Evolutionary conservation across 495 filamentous ascomycete species (phyloP).

Genomic region (Evernia prunastri): DNA sequence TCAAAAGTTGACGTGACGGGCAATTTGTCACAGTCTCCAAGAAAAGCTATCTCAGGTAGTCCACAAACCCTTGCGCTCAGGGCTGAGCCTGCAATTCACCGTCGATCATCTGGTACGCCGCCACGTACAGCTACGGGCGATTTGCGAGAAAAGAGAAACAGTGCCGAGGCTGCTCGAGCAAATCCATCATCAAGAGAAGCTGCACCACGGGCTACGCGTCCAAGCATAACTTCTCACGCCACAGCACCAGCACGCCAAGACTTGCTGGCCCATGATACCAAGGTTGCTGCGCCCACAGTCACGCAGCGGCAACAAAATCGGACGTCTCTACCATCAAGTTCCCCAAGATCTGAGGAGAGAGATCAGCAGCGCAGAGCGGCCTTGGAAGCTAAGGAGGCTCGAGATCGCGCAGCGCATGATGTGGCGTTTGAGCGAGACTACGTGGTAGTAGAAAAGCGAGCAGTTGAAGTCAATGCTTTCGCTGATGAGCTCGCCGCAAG

Average conservation of each 20-base stretch:
- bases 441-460: slow-evolving; percentile 88
- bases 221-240: slow-evolving; percentile 41
- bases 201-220: slow-evolving; percentile 34
- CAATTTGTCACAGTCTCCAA: slow-evolving; percentile 17
- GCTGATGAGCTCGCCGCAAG: slow-evolving; percentile 88
- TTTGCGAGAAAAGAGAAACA: slow-evolving; percentile 37
- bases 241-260: slow-evolving; percentile 60
- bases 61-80: slow-evolving; percentile 22
- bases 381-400: slow-evolving; percentile 49
- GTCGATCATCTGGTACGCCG: slow-evolving; percentile 36
- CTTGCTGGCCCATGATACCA: slow-evolving; percentile 30
- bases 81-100: slow-evolving; percentile 29
- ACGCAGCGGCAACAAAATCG: slow-evolving; percentile 49
- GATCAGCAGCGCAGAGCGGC: slow-evolving; percentile 25
- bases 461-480: slow-evolving; percentile 93
- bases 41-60: slow-evolving; percentile 11
- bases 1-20: slow-evolving; percentile 16
- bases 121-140: slow-evolving; percentile 36
- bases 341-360: slow-evolving; percentile 42
- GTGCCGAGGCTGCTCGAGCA: slow-evolving; percentile 29
- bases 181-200: slow-evolving; percentile 22
- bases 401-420: slow-evolving; percentile 75
- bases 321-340: slow-evolving; percentile 41
- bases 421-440: slow-evolving; percentile 89
- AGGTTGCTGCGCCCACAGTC: slow-evolving; percentile 26